Evolutionary conservation across 129 eudicot genomes (phyloP).

Genomic region (Lactuca saligna): DNA sequence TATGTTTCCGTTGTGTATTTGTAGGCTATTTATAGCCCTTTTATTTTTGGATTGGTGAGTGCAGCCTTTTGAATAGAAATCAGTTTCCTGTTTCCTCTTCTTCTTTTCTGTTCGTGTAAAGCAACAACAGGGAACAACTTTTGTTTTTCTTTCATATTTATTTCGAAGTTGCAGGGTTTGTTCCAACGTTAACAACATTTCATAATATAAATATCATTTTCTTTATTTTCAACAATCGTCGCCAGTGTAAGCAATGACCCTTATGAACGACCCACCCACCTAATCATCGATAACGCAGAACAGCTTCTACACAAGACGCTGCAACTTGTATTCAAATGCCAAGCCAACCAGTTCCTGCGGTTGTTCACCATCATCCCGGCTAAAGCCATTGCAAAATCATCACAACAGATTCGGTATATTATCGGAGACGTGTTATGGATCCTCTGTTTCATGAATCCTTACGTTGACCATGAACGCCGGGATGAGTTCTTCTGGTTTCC

Average conservation of each 20-base stretch:
- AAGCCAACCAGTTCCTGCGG: constrained; percentile 47
- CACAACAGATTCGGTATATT: constrained; percentile 44
- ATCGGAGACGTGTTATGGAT: constrained; percentile 70
- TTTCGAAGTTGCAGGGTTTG: too few relatives aligned
- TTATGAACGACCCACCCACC: constrained; percentile 73
- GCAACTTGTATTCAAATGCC: constrained; percentile 47
- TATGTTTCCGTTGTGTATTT: too few relatives aligned
- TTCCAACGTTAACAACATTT: too few relatives aligned
- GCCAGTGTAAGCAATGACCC: constrained; percentile 63
- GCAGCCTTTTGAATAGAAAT: too few relatives aligned
- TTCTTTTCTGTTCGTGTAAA: too few relatives aligned
- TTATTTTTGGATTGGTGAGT: too few relatives aligned
- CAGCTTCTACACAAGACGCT: constrained; percentile 55
- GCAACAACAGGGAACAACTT: too few relatives aligned
- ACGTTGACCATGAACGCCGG: constrained; percentile 40
- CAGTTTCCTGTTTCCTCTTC: too few relatives aligned
- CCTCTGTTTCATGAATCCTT: constrained; percentile 50
- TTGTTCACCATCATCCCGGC: constrained; percentile 54
- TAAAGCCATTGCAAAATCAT: constrained; percentile 42
- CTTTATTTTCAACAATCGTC: too few relatives aligned
- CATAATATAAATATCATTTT: too few relatives aligned
- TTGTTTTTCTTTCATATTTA: too few relatives aligned
- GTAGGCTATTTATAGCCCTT: too few relatives aligned
- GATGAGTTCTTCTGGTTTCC: constrained; percentile 60
- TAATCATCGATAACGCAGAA: constrained; percentile 65